Percentiles rank a stretch among this genome's conserved stretches.
Evolutionary conservation across 257 asterid genomes (phyloP).

Genomic region (Avicennia marina): DNA sequence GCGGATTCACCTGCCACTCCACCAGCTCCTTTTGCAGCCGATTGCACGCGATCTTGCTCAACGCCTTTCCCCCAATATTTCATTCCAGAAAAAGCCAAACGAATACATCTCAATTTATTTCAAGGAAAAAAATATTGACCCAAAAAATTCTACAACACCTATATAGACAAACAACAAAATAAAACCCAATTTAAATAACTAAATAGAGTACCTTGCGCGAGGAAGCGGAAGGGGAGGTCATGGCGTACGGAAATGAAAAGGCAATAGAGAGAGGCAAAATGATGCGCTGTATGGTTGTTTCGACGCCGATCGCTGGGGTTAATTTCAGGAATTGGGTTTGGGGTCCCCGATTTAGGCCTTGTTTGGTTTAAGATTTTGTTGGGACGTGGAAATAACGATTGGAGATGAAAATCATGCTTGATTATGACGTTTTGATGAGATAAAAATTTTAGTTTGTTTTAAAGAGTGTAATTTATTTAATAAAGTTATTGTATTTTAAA

Average conservation of each 20-base stretch:
- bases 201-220: conserved; percentile 47
- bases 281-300: too few relatives aligned
- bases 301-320: too few relatives aligned
- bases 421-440: too few relatives aligned
- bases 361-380: too few relatives aligned
- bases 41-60: conserved; percentile 97
- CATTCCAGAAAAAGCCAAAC: conserved; percentile 14
- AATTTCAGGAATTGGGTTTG: too few relatives aligned
- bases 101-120: conserved; percentile 7
- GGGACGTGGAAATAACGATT: too few relatives aligned
- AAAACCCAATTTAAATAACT: background rate
- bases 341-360: too few relatives aligned
- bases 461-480: too few relatives aligned
- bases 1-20: conserved; percentile 99
- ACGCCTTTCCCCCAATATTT: conserved; percentile 39
- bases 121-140: background rate
- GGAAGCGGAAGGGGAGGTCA: conserved; percentile 51
- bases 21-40: conserved; percentile 92
- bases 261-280: too few relatives aligned
- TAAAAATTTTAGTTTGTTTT: too few relatives aligned
- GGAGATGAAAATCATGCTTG: too few relatives aligned
- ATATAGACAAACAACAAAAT: background rate
- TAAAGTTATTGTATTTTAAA: too few relatives aligned
- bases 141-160: background rate
- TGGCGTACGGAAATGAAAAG: conserved; percentile 21